phyloP scores from a whole-genome alignment of 129 eudicot species.

The Flaveria robusta region DNA sequence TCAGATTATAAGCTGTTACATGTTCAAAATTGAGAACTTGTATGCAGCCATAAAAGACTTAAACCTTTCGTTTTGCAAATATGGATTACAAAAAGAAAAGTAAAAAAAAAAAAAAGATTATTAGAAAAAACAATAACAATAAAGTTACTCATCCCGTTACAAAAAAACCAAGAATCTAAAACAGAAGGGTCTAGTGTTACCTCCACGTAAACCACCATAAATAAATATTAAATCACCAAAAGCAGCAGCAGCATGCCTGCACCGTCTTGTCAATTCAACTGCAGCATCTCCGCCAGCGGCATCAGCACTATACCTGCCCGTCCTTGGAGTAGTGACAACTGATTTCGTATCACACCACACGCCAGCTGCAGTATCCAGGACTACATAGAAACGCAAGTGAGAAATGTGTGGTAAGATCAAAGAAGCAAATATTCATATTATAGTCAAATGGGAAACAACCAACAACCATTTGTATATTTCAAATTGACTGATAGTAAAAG shows the following conservation, averaged over 20 bases:
- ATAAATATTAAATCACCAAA: conserved; percentile 85
- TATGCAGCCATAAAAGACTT: conserved; percentile 1
- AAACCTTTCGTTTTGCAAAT: background rate
- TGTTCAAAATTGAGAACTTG: background rate
- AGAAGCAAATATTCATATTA: background rate
- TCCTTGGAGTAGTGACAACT: conserved; percentile 89
- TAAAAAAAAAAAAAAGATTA: background rate
- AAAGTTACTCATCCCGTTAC: background rate
- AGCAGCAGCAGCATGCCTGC: conserved; percentile 98
- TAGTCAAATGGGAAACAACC: background rate
- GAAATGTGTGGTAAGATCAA: background rate
- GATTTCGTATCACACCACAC: conserved; percentile 97
- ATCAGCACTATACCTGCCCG: conserved; percentile 95
- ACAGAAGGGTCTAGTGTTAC: conserved; percentile 47
- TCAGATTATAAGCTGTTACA: conserved; percentile 10
- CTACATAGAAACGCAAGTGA: conserved; percentile 43
- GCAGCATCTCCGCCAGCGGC: conserved; percentile 99
- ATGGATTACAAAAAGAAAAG: background rate
- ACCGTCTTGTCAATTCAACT: conserved; percentile 88
- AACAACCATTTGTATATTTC: background rate
- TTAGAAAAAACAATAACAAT: too few species aligned
- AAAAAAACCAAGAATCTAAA: background rate
- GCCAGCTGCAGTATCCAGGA: conserved; percentile 98
- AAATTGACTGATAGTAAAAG: conserved; percentile 3
- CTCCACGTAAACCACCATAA: conserved; percentile 97